Evolutionary conservation across 2,329 filamentous ascomycete genomes (phyloP).

Genomic region (Rutstroemia sydowiana): DNA sequence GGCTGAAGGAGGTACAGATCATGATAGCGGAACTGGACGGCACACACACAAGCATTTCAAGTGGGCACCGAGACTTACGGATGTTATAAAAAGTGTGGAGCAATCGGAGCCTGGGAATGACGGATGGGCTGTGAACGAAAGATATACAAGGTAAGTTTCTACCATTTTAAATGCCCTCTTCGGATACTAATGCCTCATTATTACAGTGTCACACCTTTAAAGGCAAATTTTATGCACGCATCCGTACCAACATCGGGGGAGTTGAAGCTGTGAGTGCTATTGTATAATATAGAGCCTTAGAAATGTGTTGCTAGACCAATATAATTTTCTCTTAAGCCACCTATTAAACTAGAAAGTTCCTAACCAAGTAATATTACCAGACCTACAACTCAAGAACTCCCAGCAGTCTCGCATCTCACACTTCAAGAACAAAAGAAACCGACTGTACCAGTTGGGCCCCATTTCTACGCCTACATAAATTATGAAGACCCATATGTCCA

Average conservation of each 20-base stretch:
- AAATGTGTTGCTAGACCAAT: constrained; percentile 28
- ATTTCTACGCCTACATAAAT: constrained; percentile 65
- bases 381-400: constrained; percentile 12
- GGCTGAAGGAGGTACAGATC: constrained; percentile 19
- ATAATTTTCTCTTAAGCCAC: constrained; percentile 13
- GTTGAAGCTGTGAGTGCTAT: constrained; percentile 71
- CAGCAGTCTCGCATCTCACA: constrained; percentile 16
- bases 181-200: constrained; percentile 10
- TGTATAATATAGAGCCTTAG: constrained; percentile 27
- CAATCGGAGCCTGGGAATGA: constrained; percentile 75
- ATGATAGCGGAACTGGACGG: constrained; percentile 29
- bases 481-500: constrained; percentile 90
- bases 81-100: constrained; percentile 84
- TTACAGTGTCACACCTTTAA: constrained; percentile 75
- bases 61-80: constrained; percentile 81
- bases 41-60: constrained; percentile 85
- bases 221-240: constrained; percentile 86
- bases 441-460: constrained; percentile 24
- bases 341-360: constrained; percentile 10
- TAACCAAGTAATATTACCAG: constrained; percentile 1
- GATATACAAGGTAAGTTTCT: constrained; percentile 65
- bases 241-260: constrained; percentile 59
- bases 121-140: constrained; percentile 85
- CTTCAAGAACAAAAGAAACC: constrained; percentile 15
- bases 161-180: constrained; percentile 5